Percentiles rank a stretch among this genome's conserved stretches.
These are phyloP conservation scores for Salvia splendens DNA, from an alignment of 257 asterid genomes.

Conservation along the genomic window DNA sequence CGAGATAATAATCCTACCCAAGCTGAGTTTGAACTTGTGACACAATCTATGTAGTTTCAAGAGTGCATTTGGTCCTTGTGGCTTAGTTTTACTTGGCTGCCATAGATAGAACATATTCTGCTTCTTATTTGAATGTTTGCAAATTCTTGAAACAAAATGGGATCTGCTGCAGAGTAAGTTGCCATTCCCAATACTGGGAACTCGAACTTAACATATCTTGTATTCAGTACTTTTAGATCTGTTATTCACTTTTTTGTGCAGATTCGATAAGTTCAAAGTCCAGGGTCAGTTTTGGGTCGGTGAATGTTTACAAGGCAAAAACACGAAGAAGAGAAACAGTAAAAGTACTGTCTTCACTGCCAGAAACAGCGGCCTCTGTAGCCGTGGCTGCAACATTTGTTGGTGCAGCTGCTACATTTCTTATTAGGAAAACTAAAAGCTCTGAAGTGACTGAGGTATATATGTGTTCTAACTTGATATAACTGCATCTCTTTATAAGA, in stretches of 20 bases:
- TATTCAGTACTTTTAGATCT: background rate
- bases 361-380: slow-evolving; percentile 71
- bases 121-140: background rate
- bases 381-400: slow-evolving; percentile 63
- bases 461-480: background rate
- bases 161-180: background rate
- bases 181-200: background rate
- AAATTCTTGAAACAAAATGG: background rate
- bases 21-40: background rate
- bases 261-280: slow-evolving; percentile 26
- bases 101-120: background rate
- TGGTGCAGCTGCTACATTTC: slow-evolving; percentile 71
- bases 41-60: background rate
- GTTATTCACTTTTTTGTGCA: background rate
- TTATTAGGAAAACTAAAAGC: slow-evolving; percentile 48
- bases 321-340: slow-evolving; percentile 30
- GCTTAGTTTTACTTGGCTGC: background rate
- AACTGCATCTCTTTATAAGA: background rate
- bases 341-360: slow-evolving; percentile 44
- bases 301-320: slow-evolving; percentile 4
- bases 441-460: slow-evolving; percentile 51
- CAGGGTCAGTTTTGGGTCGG: slow-evolving; percentile 31
- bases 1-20: background rate
- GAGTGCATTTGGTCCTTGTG: background rate
- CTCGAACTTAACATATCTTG: background rate